phyloP scores from a whole-genome alignment of 2,329 filamentous ascomycete species.

The Aureobasidium sp. region DNA sequence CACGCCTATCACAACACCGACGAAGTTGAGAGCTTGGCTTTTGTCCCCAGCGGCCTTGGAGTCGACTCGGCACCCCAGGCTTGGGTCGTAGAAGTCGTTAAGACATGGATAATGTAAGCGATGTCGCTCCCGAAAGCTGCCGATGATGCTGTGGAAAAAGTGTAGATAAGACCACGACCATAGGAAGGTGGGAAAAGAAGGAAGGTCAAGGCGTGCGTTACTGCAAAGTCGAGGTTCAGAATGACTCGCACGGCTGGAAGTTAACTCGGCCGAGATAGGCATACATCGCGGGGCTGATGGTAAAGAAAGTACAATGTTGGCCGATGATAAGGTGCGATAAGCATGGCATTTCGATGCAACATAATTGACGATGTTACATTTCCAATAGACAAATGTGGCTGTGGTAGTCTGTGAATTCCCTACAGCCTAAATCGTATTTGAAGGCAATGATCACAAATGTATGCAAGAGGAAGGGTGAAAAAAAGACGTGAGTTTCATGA shows the following conservation, averaged over 20 bases:
- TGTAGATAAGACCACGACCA: not conserved
- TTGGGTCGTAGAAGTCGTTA: not conserved
- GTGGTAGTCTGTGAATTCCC: not conserved
- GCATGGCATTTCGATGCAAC: not conserved
- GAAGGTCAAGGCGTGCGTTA: conserved; percentile 1
- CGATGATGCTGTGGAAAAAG: not conserved
- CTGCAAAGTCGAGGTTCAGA: not conserved
- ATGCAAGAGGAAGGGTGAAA: not conserved
- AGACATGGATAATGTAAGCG: not conserved
- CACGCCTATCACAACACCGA: conserved; percentile 4
- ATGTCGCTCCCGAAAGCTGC: conserved; percentile 2
- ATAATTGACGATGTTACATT: not conserved
- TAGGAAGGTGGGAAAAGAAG: not conserved
- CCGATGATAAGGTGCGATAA: not conserved
- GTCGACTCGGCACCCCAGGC: not conserved
- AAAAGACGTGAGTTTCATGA: conserved; percentile 13
- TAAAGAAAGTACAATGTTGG: not conserved
- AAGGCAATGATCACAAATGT: not conserved
- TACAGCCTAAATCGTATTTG: no score
- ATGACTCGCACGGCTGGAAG: not conserved
- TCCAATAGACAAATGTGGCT: not conserved
- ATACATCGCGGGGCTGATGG: not conserved
- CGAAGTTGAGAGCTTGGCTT: conserved; percentile 1
- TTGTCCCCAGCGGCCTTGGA: not conserved
- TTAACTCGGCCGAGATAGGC: not conserved